Conservation (phyloP, 1,284 basidiomycete genomes). For the Cutaneotrichosporon dermatis region DNA sequence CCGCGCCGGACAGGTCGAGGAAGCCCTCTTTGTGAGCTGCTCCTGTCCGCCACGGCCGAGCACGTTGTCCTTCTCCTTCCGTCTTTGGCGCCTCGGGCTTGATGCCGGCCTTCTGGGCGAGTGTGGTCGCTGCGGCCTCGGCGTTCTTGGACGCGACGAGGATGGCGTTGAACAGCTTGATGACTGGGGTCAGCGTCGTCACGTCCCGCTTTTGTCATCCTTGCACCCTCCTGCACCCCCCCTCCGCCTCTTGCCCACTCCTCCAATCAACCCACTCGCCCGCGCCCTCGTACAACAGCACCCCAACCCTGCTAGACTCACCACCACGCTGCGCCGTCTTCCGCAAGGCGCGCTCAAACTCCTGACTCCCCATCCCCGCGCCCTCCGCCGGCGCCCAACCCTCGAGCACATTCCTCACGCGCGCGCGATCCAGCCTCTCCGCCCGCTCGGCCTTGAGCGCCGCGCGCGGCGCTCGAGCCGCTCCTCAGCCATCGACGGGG, state of each 20-base stretch:
- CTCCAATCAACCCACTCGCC: no score
- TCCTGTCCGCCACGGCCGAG: slow-evolving; percentile 46
- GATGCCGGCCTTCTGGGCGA: slow-evolving; percentile 34
- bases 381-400: slow-evolving; percentile 39
- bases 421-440: slow-evolving; percentile 44
- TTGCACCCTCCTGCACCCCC: no score
- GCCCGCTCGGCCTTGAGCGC: slow-evolving; percentile 39
- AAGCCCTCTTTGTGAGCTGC: slow-evolving; percentile 50
- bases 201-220: no score
- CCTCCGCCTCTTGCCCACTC: no score
- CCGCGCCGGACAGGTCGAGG: slow-evolving; percentile 45
- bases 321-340: slow-evolving; percentile 51
- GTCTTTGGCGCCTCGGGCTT: slow-evolving; percentile 34
- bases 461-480: slow-evolving; percentile 29
- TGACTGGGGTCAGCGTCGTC: slow-evolving; percentile 31
- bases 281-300: no score
- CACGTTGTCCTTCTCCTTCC: slow-evolving; percentile 49
- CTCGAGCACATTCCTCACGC: slow-evolving; percentile 44
- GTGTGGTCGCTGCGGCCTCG: slow-evolving; percentile 29
- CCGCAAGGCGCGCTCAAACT: slow-evolving; percentile 49
- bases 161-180: slow-evolving; percentile 52
- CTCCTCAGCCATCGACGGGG: slow-evolving; percentile 34
- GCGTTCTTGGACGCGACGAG: slow-evolving; percentile 43
- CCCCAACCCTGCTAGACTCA: slow-evolving; percentile 26
- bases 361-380: slow-evolving; percentile 36